These are phyloP conservation scores for Kodamaea ohmeri DNA, from an alignment of 1,139 yeast genomes.

Conservation along the genomic window DNA sequence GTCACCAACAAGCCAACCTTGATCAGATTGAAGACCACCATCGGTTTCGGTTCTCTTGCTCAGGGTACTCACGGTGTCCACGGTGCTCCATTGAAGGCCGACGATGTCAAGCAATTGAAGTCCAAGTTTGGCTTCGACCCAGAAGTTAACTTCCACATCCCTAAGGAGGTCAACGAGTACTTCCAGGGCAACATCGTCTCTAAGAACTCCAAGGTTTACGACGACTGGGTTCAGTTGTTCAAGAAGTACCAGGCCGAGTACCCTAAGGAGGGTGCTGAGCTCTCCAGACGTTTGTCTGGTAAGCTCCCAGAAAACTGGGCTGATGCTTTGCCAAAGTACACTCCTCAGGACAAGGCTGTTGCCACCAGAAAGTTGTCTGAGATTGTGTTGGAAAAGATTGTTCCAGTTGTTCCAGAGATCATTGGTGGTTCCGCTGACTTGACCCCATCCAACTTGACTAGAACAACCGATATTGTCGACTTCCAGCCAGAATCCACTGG, in stretches of 20 bases:
- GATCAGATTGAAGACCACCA: conserved; percentile 85
- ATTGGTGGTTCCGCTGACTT: conserved; percentile 98
- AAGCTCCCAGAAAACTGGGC: conserved; percentile 87
- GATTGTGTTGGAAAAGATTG: conserved; percentile 65
- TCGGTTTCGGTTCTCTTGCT: conserved; percentile 88
- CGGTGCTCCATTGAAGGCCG: conserved; percentile 95
- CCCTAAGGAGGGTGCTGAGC: conserved; percentile 80
- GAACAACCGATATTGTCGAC: conserved; percentile 80
- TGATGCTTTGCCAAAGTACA: conserved; percentile 72
- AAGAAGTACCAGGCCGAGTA: conserved; percentile 62
- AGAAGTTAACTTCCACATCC: conserved; percentile 72
- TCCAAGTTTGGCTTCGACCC: conserved; percentile 87
- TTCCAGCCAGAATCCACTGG: conserved; percentile 88
- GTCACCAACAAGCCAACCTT: conserved; percentile 80
- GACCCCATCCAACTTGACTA: conserved; percentile 96
- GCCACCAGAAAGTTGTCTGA: conserved; percentile 97
- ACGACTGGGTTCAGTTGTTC: conserved; percentile 69
- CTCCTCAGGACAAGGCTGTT: conserved; percentile 73
- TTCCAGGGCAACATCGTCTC: conserved; percentile 57
- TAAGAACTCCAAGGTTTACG: conserved; percentile 55
- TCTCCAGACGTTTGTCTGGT: conserved; percentile 76
- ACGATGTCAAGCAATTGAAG: conserved; percentile 89
- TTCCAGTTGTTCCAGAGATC: conserved; percentile 75
- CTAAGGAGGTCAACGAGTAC: conserved; percentile 76
- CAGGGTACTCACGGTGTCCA: conserved; percentile 93